Conservation (phyloP, 1,139 yeast genomes). For the Pneumocystis canis region DNA sequence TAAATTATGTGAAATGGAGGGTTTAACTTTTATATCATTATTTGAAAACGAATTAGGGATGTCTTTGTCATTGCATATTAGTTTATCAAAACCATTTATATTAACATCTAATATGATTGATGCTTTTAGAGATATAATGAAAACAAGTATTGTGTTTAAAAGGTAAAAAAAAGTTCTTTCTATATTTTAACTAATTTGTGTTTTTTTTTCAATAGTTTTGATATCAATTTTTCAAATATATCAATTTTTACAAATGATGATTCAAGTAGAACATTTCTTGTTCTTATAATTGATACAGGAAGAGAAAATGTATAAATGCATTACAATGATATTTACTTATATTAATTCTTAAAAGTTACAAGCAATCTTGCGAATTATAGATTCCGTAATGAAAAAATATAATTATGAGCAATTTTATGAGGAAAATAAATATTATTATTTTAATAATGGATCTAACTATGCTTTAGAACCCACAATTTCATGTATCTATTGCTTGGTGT, state of each 20-base stretch:
- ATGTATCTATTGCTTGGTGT: background rate
- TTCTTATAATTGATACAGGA: background rate
- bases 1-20: slow-evolving; percentile 5
- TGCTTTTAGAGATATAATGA: background rate
- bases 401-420: background rate
- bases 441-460: background rate
- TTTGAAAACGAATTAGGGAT: background rate
- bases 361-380: background rate
- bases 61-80: background rate
- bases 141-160: background rate
- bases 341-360: background rate
- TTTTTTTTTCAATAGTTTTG: background rate
- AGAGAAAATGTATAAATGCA: background rate
- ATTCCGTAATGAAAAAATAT: background rate
- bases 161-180: background rate
- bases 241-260: background rate
- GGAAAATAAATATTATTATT: background rate
- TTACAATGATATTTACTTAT: background rate
- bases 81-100: background rate
- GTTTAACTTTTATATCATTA: background rate
- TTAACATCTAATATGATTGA: background rate
- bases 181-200: background rate
- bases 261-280: background rate
- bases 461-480: background rate
- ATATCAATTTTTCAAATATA: background rate